Base-by-base conservation (phyloP, 345 rosid species). In the Hibiscus trionum region DNA sequence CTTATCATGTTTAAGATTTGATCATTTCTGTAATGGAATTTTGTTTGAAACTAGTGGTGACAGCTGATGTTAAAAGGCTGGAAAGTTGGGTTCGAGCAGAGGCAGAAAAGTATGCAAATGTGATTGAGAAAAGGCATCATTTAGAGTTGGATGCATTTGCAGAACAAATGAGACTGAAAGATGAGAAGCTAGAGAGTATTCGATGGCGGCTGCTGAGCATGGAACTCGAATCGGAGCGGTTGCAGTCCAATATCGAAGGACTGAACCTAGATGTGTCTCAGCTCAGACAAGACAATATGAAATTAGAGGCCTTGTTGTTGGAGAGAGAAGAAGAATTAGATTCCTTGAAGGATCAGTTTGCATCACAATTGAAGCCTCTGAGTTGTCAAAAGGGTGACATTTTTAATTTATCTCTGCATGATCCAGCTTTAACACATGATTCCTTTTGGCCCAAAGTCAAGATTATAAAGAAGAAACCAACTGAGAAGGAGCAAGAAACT, bases 131-230 rank as follows among this genome's bases (percentile, higher is more conserved):
- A 80, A 83, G 83, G 73, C 91, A 87, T 79, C 93, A 83, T 64
- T 70, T 80, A 52, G 98, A 90, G 77, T 73, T 89, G 47, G 90
- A 85, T 42, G 93, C 87, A 35, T 89, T 86, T 80, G 85, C 84
- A 8, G 90, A 91, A 76, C 88, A 88, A 74, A 80, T 91, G 88
- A 85, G 96, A 72, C 77, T 86, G 58, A 90, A 90, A 80, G 96
- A 90, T 65, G 96, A 95, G 78, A 92, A 87, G 67, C 71, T 92
- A 66, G 97, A 92, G 84, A 85, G 86, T 63, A 81, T 78, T 46
- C 91, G 84, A n/a, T 86, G 90, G 96, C 84, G 77, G 78, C 67
- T 86, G 72, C 80, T 89, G 80, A 88, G 93, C 84, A 82, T 83
- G 85, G 97, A 95, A 69, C 73, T 89, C 58, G 99, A 95, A 80